phyloP scores from a whole-genome alignment of 495 filamentous ascomycete species.

The Neurospora sp. region DNA sequence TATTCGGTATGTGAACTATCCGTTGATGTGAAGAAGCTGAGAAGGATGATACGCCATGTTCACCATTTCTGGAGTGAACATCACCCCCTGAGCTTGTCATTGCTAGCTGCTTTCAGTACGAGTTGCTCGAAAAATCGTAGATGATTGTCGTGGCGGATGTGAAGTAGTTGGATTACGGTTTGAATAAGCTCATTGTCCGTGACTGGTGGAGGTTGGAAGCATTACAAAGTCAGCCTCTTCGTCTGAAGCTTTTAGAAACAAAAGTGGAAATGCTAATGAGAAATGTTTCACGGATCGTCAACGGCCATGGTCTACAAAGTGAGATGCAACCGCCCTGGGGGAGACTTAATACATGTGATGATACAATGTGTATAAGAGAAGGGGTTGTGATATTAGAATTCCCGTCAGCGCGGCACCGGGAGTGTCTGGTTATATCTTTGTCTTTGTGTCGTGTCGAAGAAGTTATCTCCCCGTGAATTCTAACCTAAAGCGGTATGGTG shows the following conservation, averaged over 20 bases:
- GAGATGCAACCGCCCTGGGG: not conserved
- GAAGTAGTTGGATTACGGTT: not conserved
- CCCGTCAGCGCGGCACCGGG: not conserved
- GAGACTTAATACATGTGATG: not conserved
- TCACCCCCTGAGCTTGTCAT: not conserved
- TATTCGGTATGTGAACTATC: conserved; percentile 42
- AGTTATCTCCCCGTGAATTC: not conserved
- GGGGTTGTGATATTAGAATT: not conserved
- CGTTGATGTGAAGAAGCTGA: conserved; percentile 7
- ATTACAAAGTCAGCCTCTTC: not conserved
- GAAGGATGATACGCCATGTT: not conserved
- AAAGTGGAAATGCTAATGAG: not conserved
- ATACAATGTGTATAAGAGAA: not conserved
- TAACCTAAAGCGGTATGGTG: not conserved
- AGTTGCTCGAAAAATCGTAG: not conserved
- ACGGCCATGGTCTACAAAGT: not conserved
- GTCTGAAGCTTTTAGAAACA: not conserved
- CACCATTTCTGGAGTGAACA: not conserved
- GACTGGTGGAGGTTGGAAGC: not conserved
- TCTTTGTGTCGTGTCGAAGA: not conserved
- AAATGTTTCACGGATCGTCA: not conserved
- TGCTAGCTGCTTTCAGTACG: not conserved
- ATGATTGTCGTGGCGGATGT: not conserved
- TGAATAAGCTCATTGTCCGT: not conserved
- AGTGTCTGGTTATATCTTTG: not conserved